These are phyloP conservation scores for Grigorovia jiainica DNA, from an alignment of 805 yeast genomes.

Conservation along the genomic window DNA sequence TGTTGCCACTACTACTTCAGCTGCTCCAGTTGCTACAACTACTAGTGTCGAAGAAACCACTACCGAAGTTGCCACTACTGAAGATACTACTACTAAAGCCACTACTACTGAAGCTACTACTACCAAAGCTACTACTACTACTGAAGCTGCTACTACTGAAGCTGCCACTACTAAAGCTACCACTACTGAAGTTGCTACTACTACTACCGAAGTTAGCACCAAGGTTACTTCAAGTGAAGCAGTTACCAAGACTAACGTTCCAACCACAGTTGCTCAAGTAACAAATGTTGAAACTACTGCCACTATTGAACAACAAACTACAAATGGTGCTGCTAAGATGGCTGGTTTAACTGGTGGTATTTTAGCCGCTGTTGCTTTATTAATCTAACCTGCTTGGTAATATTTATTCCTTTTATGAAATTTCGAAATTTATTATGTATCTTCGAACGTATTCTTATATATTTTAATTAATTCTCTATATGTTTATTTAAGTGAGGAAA, in stretches of 20 bases:
- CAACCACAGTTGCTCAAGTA: conserved; percentile 4
- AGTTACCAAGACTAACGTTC: conserved; percentile 4
- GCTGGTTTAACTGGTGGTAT: conserved; percentile 9
- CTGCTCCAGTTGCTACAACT: conserved; percentile 3
- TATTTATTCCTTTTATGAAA: too few relatives aligned
- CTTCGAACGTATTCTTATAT: too few relatives aligned
- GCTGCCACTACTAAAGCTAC: background rate
- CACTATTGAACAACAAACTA: conserved; percentile 6
- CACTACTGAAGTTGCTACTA: background rate
- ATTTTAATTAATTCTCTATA: too few relatives aligned
- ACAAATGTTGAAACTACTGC: conserved; percentile 1
- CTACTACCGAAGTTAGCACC: background rate
- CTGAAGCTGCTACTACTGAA: background rate
- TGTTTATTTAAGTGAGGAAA: too few relatives aligned
- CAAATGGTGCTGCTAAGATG: conserved; percentile 7
- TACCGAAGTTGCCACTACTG: conserved; percentile 5
- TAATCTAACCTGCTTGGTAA: too few relatives aligned
- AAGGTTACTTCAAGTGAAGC: background rate
- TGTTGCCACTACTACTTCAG: background rate
- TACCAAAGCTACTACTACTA: background rate
- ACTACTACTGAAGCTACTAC: conserved; percentile 1
- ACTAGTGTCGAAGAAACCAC: conserved; percentile 4
- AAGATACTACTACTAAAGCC: conserved; percentile 6
- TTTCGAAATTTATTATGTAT: too few relatives aligned
- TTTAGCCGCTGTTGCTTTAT: conserved; percentile 9